A percentile compares a stretch with the other conserved stretches of the same genome.
Evolutionary conservation across 371 early-diverging fungal species (phyloP).

Genomic region (Polyrhizophydium stewartii): DNA sequence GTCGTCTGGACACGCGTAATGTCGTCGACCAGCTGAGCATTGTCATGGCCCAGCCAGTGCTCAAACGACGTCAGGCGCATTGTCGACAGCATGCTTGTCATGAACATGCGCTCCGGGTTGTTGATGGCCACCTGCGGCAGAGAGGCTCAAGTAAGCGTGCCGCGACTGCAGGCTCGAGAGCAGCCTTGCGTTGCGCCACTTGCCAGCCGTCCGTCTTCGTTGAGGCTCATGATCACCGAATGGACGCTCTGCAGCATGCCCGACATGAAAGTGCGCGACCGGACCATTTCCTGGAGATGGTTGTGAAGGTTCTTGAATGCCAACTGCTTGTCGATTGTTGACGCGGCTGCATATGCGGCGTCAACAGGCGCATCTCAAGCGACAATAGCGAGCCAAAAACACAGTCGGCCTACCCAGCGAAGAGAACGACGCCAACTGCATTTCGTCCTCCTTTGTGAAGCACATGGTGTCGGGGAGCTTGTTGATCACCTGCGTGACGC

Average conservation of each 20-base stretch:
- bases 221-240: slow-evolving; percentile 22
- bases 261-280: background rate
- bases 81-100: slow-evolving; percentile 2
- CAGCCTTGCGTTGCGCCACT: background rate
- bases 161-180: too few species aligned
- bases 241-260: background rate
- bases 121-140: slow-evolving; percentile 27
- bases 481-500: slow-evolving; percentile 50
- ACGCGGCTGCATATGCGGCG: slow-evolving; percentile 26
- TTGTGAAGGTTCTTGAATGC: slow-evolving; percentile 34
- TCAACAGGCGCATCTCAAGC: background rate
- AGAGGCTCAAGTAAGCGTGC: too few species aligned
- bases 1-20: slow-evolving; percentile 22
- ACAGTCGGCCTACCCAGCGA: slow-evolving; percentile 28
- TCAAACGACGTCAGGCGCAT: slow-evolving; percentile 34
- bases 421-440: slow-evolving; percentile 35
- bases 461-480: slow-evolving; percentile 30
- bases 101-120: slow-evolving; percentile 16
- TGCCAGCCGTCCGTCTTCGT: slow-evolving; percentile 27
- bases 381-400: background rate
- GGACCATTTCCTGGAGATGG: slow-evolving; percentile 13
- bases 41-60: slow-evolving; percentile 33
- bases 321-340: slow-evolving; percentile 42
- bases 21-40: slow-evolving; percentile 25
- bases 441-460: slow-evolving; percentile 40